Percentiles rank a stretch among this genome's conserved stretches.
Evolutionary conservation across 2,329 filamentous ascomycete species (phyloP).

Genomic region (Akanthomyces muscarius): DNA sequence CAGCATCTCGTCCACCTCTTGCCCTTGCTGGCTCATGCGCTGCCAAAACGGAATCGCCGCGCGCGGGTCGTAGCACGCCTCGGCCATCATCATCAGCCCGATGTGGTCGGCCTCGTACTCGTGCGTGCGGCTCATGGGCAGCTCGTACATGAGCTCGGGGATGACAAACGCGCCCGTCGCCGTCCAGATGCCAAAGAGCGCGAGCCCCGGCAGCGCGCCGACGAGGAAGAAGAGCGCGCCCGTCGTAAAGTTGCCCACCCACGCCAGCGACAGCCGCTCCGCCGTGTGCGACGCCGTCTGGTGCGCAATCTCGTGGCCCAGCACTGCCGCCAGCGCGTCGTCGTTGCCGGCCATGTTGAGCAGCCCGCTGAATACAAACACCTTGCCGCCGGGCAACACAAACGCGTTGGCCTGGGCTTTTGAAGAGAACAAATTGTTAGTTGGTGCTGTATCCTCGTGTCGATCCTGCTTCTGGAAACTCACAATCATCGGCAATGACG

Average conservation of each 20-base stretch:
- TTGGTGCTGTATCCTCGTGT: background rate
- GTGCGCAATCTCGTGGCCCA: slow-evolving; percentile 78
- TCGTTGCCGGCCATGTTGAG: slow-evolving; percentile 63
- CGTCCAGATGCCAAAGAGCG: slow-evolving; percentile 37
- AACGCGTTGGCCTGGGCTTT: slow-evolving; percentile 64
- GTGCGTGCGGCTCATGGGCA: slow-evolving; percentile 66
- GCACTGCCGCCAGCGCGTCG: slow-evolving; percentile 67
- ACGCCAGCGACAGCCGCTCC: slow-evolving; percentile 56
- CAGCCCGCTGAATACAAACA: slow-evolving; percentile 74
- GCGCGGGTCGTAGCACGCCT: slow-evolving; percentile 70
- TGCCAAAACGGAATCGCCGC: slow-evolving; percentile 64
- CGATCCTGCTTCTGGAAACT: slow-evolving; percentile 20
- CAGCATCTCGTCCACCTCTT: slow-evolving; percentile 57
- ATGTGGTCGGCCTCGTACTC: slow-evolving; percentile 79
- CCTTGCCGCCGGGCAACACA: slow-evolving; percentile 73
- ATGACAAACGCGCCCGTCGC: slow-evolving; percentile 43
- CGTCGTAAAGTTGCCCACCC: slow-evolving; percentile 49
- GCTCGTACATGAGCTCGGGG: slow-evolving; percentile 60
- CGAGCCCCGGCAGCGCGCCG: slow-evolving; percentile 39
- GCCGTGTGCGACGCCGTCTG: slow-evolving; percentile 65
- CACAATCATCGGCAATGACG: slow-evolving; percentile 64
- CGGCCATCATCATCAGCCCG: slow-evolving; percentile 76
- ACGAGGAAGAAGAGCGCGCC: slow-evolving; percentile 48
- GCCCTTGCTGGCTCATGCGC: slow-evolving; percentile 53
- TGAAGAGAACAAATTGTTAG: slow-evolving; percentile 9